Evolutionary conservation across 2,329 filamentous ascomycete species (phyloP), one percentile per base, ranked within the genome.

Genomic region (Stachybotrys echinatus): DNA sequence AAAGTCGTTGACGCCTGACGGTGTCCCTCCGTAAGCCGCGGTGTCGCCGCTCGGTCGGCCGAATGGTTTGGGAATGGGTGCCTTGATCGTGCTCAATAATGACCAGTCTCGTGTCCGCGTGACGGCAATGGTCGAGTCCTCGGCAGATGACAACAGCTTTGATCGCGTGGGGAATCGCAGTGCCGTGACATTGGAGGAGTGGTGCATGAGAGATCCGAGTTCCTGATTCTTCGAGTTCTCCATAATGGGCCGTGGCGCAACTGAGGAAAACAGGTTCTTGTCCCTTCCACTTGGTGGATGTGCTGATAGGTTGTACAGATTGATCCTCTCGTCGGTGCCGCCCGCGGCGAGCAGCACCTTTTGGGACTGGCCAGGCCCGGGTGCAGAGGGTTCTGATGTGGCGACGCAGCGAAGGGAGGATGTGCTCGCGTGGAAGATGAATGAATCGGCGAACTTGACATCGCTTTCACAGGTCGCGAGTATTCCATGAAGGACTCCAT

Each of bases 1-100:
- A 66, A 99, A 95, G 66, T 92, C 89, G 66, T 96, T 97, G 58
- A 97, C 83, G 18, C 94, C 94, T n/a, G 85, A 82, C 0, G 92
- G 92, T 22, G 87, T 83, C 45, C 84, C 88, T 18, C 90, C 91
- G 12, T 86, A 80, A 2, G 87, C 85, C 7, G 91, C 90, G 18
- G 92, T 97, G 67, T 96, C 92, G 52, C 92, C 92, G 58, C 85
- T 92, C 10, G 92, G 92, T 55, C 92, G 79, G 23, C 90, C 90
- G 54, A 82, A 75, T 3, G 84, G 76, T 68, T 92, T 94, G 3
- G 94, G 87, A 55, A 89, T 84, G 1, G 94, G 94, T 17, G 85
- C 90, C 70, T 95, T 95, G 70, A 99, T 92, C 21, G 83, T 88
- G 47, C 87, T 92, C 44, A 99, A 77, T 23, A 94, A 77, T 19